Conservation (phyloP, 768 basidiomycete genomes). For the Goffeauzyma gilvescens region DNA sequence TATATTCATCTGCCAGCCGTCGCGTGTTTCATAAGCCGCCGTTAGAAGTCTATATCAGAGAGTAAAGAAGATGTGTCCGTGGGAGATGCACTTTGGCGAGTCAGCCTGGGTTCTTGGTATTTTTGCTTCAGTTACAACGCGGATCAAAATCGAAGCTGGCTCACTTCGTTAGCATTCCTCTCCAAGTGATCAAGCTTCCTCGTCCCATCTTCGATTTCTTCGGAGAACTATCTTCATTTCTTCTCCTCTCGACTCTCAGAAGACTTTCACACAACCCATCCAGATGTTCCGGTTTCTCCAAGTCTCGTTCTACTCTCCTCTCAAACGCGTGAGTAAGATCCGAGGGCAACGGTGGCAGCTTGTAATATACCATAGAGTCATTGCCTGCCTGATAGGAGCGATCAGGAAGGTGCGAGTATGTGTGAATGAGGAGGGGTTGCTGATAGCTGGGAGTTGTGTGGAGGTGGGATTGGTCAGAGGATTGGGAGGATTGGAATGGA, state of each 20-base stretch:
- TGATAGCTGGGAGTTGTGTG: conserved; percentile 10
- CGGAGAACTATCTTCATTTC: too few species aligned
- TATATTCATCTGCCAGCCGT: conserved; percentile 31
- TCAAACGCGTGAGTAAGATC: conserved; percentile 30
- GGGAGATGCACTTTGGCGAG: too few species aligned
- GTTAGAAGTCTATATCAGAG: conserved; percentile 23
- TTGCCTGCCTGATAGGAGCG: conserved; percentile 20
- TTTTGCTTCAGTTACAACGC: too few species aligned
- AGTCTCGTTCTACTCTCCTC: conserved; percentile 21
- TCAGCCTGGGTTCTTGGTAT: too few species aligned
- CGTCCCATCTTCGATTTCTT: conserved; percentile 10
- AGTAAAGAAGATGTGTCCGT: neutral
- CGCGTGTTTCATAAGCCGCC: conserved; percentile 28
- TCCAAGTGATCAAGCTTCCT: conserved; percentile 29
- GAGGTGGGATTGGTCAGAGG: too few species aligned
- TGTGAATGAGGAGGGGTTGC: conserved; percentile 20
- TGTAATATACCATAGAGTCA: conserved; percentile 23
- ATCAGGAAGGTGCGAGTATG: conserved; percentile 28
- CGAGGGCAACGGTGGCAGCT: conserved; percentile 18
- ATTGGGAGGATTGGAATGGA: too few species aligned
- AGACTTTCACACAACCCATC: conserved; percentile 28
- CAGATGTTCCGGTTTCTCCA: conserved; percentile 24
- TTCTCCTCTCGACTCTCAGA: conserved; percentile 5
- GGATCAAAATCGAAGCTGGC: too few species aligned
- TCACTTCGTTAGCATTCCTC: conserved; percentile 32